These are phyloP conservation scores for Neurospora terricola DNA, from an alignment of 495 filamentous ascomycete species.

Conservation along the genomic window DNA sequence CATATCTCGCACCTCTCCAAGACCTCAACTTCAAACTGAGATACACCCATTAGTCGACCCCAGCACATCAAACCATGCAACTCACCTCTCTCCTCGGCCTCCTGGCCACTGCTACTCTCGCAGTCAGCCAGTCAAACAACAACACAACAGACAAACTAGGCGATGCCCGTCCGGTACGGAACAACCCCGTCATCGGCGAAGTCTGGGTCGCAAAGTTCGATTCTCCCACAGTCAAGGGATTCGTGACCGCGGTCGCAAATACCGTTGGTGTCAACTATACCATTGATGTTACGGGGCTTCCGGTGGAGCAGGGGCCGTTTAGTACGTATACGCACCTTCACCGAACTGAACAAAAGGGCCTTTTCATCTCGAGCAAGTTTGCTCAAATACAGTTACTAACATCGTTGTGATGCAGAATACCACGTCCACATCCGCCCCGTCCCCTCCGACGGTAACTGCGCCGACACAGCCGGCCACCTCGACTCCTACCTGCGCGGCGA, in stretches of 20 bases:
- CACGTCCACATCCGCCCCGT: slow-evolving; percentile 69
- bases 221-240: slow-evolving; percentile 45
- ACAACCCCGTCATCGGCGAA: slow-evolving; percentile 47
- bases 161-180: slow-evolving; percentile 43
- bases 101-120: slow-evolving; percentile 32
- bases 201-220: slow-evolving; percentile 42
- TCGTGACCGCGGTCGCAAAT: slow-evolving; percentile 41
- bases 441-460: slow-evolving; percentile 64
- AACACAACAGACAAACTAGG: slow-evolving; percentile 35
- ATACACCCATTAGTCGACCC: not conserved
- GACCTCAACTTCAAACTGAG: not conserved
- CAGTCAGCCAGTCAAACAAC: slow-evolving; percentile 25
- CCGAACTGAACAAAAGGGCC: not conserved
- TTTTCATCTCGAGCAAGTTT: too few species aligned
- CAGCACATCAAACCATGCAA: slow-evolving; percentile 23
- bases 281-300: slow-evolving; percentile 53
- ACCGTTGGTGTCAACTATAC: slow-evolving; percentile 50
- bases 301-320: slow-evolving; percentile 54
- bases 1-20: not conserved
- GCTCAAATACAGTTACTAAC: slow-evolving; percentile 5
- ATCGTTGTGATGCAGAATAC: slow-evolving; percentile 44
- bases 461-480: slow-evolving; percentile 50
- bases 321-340: slow-evolving; percentile 30
- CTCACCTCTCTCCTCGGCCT: slow-evolving; percentile 26
- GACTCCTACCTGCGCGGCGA: slow-evolving; percentile 49